Base-by-base conservation (phyloP, 2,329 filamentous ascomycete species). In the Diaporthe ampelina region DNA sequence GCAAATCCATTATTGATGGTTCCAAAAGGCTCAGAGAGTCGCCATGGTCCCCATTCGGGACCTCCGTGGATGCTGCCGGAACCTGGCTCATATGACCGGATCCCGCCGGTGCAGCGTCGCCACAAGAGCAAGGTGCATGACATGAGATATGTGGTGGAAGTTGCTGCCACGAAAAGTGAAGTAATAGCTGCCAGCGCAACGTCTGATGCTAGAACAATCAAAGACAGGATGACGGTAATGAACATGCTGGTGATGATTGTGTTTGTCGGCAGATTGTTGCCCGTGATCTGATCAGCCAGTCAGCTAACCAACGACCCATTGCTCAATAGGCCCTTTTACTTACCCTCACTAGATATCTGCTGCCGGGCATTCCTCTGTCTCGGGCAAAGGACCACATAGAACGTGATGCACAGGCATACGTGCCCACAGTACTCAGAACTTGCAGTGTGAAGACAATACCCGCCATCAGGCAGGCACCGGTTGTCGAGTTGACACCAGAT, bases 21-120 rank as follows among this genome's bases (percentile, higher is more conserved):
- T 0, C 90, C 89, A 2, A 88, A 78, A 0, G 83, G 78, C 7
- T 88, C 88, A 0, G 86, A 86, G 0, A 91, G 73, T 68, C 84
- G 86, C 85, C 88, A 91, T 0, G 89, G 88, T 0, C 90, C 90
- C 89, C 89, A 91, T 10, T 83, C 79, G 0, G 88, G 52, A 81
- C 75, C 32, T 21, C 65, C 48, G 1, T 54, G 32, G 21, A 69
- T 21, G 32, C 29, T 48, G 26, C 48, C 65, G 10, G 65, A 56
- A 6, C 65, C 59, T 9, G 24, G 24, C 15, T 32, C 40, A 21
- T 63, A 45, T 45, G 59, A 24, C 15, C 58, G 58, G 1, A 61
- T 61, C 7, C 58, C 58, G 7, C 58, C 24, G 24, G 58, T 61
- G 8, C 58, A 61, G 21, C 86, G 84, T 45, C 83, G 84, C 76